These are phyloP conservation scores for Camellia japonica DNA, from an alignment of 148 eudicot species.

Conservation along the genomic window DNA sequence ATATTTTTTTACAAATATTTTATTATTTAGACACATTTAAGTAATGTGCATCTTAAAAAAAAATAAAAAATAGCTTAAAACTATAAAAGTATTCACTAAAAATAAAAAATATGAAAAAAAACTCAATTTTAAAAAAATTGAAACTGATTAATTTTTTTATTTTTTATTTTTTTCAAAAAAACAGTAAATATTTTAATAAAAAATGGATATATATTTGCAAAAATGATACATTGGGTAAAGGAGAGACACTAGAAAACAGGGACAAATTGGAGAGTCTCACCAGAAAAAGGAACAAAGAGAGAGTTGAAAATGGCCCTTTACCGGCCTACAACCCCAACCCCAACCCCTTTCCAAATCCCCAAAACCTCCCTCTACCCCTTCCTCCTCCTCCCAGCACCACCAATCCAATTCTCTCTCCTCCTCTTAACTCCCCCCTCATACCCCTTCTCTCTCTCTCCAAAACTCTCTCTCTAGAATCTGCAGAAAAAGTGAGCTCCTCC, in stretches of 20 bases:
- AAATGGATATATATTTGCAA: no score
- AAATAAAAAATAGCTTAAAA: no score
- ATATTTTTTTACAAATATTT: no score
- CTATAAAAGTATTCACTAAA: no score
- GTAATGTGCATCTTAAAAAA: no score
- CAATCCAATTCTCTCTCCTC: not conserved
- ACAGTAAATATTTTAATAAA: no score
- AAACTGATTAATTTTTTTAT: no score
- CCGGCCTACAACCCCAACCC: conserved; percentile 21
- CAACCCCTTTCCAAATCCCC: not conserved
- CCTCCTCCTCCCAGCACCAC: not conserved
- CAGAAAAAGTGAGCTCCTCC: not conserved
- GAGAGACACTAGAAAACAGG: conserved; percentile 14
- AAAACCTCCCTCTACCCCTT: not conserved
- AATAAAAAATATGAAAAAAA: no score
- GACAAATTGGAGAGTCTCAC: conserved; percentile 35
- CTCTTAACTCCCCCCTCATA: not conserved
- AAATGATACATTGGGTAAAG: not conserved
- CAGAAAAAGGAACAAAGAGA: conserved; percentile 27
- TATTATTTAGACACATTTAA: no score
- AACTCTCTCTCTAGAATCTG: not conserved
- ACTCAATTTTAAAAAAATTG: no score
- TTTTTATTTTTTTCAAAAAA: no score
- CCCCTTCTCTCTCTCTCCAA: not conserved
- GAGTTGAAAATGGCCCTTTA: conserved; percentile 42